Evolutionary conservation across 139 green algal species (phyloP).

Genomic region (Chlorella sp.): DNA sequence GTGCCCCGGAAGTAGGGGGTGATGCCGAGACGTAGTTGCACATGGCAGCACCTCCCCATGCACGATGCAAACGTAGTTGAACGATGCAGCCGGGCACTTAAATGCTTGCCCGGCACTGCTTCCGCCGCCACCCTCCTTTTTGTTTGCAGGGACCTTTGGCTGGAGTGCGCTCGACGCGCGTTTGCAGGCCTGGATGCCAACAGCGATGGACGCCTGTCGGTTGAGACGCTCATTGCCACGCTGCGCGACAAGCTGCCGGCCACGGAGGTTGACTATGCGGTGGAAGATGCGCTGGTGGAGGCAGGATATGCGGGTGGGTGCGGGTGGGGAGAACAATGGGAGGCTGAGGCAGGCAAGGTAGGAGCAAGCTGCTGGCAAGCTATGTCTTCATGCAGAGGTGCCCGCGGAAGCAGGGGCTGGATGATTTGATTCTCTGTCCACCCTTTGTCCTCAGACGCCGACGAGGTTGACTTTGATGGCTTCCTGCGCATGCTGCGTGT

Average conservation of each 20-base stretch:
- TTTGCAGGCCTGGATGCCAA: constrained; percentile 78
- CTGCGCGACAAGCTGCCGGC: constrained; percentile 81
- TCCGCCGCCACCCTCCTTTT: too few relatives aligned
- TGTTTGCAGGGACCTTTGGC: constrained; percentile 74
- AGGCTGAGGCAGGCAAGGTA: too few relatives aligned
- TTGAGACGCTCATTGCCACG: constrained; percentile 62
- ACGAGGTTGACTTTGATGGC: constrained; percentile 83
- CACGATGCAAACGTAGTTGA: too few relatives aligned
- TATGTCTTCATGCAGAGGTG: too few relatives aligned
- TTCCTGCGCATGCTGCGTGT: constrained; percentile 72
- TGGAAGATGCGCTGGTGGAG: constrained; percentile 85
- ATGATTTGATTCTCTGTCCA: too few relatives aligned
- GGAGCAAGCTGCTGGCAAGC: too few relatives aligned
- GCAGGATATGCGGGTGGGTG: constrained; percentile 56
- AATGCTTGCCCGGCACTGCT: too few relatives aligned
- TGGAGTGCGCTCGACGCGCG: constrained; percentile 67
- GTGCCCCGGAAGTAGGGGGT: too few relatives aligned
- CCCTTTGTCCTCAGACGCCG: constrained; percentile 46
- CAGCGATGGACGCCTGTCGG: constrained; percentile 55
- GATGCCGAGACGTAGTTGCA: too few relatives aligned
- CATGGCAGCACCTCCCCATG: too few relatives aligned
- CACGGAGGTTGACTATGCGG: constrained; percentile 77
- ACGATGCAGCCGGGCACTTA: too few relatives aligned
- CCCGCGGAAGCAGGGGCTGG: too few relatives aligned
- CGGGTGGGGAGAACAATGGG: not conserved